These are phyloP conservation scores for Fusarium lyarnte DNA, from an alignment of 2,329 filamentous ascomycete species.

Conservation along the genomic window DNA sequence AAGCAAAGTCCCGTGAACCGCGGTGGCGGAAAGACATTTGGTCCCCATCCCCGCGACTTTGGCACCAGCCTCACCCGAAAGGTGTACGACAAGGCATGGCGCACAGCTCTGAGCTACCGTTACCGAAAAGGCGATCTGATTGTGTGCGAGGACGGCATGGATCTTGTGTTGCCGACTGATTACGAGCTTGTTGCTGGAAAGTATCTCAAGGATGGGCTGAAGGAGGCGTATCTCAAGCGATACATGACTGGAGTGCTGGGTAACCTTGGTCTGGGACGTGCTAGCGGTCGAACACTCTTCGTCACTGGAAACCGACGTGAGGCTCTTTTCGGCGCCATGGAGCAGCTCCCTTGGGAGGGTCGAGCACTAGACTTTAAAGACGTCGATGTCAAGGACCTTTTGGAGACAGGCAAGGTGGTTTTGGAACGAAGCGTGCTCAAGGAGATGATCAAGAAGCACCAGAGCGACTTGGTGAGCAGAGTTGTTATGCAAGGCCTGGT, in stretches of 20 bases:
- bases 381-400: constrained; percentile 93
- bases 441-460: constrained; percentile 76
- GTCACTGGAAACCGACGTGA: constrained; percentile 71
- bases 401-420: constrained; percentile 85
- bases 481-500: constrained; percentile 56
- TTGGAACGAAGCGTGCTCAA: constrained; percentile 85
- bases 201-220: constrained; percentile 58
- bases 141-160: constrained; percentile 81
- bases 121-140: constrained; percentile 88
- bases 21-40: constrained; percentile 88
- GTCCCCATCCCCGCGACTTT: constrained; percentile 94
- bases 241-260: constrained; percentile 75
- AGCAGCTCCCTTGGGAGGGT: constrained; percentile 71
- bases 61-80: constrained; percentile 83
- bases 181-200: constrained; percentile 56
- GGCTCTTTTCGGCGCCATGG: constrained; percentile 73
- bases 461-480: constrained; percentile 69
- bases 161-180: constrained; percentile 67
- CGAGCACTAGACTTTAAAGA: constrained; percentile 76
- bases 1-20: constrained; percentile 82
- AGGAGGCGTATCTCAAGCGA: constrained; percentile 66
- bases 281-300: constrained; percentile 76
- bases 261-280: constrained; percentile 74
- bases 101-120: constrained; percentile 91
- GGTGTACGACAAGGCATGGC: constrained; percentile 95